Conservation (phyloP, 192 early-diverging fungal genomes). For the Coemansia sp. region DNA sequence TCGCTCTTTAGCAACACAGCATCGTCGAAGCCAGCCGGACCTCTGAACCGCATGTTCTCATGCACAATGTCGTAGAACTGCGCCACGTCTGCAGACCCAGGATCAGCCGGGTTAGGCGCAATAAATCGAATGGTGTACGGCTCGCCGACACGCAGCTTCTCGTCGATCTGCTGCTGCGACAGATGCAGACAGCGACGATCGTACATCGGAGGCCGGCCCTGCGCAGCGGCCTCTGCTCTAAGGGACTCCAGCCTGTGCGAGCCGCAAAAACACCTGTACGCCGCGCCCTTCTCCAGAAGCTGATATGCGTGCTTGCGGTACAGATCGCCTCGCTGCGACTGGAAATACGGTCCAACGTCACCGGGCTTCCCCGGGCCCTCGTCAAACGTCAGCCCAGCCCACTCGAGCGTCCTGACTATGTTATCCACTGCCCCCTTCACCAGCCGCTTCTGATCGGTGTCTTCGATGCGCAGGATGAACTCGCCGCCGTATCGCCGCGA, state of each 20-base stretch:
- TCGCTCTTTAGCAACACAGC: constrained; percentile 89
- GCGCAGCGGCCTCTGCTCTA: constrained; percentile 57
- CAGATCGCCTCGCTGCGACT: constrained; percentile 74
- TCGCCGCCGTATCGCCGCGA: constrained; percentile 71
- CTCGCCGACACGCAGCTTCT: constrained; percentile 57
- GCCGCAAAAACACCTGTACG: constrained; percentile 90
- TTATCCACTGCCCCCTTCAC: constrained; percentile 74
- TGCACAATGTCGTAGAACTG: constrained; percentile 74
- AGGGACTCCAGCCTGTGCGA: constrained; percentile 66
- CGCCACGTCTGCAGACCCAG: constrained; percentile 61
- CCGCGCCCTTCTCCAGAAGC: constrained; percentile 69
- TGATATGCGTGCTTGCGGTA: constrained; percentile 70
- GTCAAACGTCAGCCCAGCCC: constrained; percentile 78
- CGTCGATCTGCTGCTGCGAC: constrained; percentile 65
- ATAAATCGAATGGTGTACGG: constrained; percentile 77
- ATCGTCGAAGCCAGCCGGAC: constrained; percentile 79
- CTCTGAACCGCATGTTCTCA: constrained; percentile 69
- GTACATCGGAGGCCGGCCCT: constrained; percentile 67
- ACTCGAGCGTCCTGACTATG: constrained; percentile 65
- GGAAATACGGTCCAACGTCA: constrained; percentile 66
- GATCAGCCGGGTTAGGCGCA: constrained; percentile 29
- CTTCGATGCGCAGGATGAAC: constrained; percentile 91
- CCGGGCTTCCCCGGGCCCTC: constrained; percentile 70
- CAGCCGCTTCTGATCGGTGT: constrained; percentile 83
- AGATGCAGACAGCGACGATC: constrained; percentile 79